Conservation (phyloP, 2,329 filamentous ascomycete genomes). For the Corinectria fuckeliana region DNA sequence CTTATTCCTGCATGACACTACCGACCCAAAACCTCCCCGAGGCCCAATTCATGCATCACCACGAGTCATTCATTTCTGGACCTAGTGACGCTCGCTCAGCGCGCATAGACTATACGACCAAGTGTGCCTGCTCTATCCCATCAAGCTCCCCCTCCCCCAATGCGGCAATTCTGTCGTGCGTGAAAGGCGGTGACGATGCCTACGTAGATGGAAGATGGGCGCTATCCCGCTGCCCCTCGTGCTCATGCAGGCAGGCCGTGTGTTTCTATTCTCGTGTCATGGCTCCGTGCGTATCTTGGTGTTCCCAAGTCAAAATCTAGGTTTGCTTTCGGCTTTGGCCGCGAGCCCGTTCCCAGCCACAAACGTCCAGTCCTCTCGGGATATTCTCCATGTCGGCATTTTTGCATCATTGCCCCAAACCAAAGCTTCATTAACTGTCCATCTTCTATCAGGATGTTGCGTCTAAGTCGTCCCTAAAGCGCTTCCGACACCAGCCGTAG, state of each 20-base stretch:
- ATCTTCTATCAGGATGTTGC: not conserved
- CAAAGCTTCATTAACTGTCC: not conserved
- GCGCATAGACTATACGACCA: slow-evolving; percentile 6
- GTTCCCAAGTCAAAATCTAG: not conserved
- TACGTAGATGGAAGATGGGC: not conserved
- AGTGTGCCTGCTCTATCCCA: not conserved
- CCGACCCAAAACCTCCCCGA: not conserved
- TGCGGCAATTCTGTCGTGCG: slow-evolving; percentile 5
- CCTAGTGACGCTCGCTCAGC: slow-evolving; percentile 9
- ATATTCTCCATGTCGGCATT: no score
- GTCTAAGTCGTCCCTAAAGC: not conserved
- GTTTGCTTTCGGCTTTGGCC: not conserved
- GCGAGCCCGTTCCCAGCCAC: not conserved
- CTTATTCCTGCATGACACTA: slow-evolving; percentile 9
- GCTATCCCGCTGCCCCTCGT: not conserved
- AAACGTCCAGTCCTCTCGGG: not conserved
- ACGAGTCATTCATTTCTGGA: slow-evolving; percentile 14
- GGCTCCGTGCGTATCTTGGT: not conserved
- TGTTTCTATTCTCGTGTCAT: not conserved
- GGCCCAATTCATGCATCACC: slow-evolving; percentile 13
- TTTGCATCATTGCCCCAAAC: not conserved
- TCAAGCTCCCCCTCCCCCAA: not conserved
- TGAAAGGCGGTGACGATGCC: slow-evolving; percentile 15
- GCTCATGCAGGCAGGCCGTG: not conserved
- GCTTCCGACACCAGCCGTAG: not conserved